Conservation (phyloP, 257 asterid genomes). For the Gentiana dahurica region DNA sequence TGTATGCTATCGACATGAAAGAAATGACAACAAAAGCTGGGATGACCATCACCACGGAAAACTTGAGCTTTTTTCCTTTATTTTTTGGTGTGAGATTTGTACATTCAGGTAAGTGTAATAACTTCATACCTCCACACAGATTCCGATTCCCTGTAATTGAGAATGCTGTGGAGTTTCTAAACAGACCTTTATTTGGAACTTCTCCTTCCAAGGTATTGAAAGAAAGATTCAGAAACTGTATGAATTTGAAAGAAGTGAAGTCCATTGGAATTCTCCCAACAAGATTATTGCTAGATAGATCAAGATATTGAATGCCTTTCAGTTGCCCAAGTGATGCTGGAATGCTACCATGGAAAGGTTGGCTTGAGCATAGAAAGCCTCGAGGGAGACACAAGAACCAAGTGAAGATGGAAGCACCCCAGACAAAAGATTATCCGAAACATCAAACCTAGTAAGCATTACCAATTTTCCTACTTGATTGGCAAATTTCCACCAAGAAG, state of each 20-base stretch:
- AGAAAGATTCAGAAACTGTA: not conserved
- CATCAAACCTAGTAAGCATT: not conserved
- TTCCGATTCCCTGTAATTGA: constrained; percentile 2
- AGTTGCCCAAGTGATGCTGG: not conserved
- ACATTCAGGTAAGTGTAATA: not conserved
- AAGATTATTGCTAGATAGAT: constrained; percentile 3
- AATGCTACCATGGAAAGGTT: constrained; percentile 3
- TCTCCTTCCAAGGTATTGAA: too few species aligned
- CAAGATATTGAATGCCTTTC: not conserved
- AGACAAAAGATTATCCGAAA: constrained; percentile 1
- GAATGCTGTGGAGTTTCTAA: too few species aligned
- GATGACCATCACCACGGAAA: not conserved
- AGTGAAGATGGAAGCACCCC: not conserved
- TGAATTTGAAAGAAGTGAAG: not conserved
- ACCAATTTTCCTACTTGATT: not conserved
- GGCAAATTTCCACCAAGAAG: constrained; percentile 1
- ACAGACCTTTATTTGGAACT: too few species aligned
- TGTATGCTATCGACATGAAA: not conserved
- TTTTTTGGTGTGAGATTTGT: not conserved
- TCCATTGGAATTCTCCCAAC: not conserved
- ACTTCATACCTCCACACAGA: constrained; percentile 3
- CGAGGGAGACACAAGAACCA: not conserved
- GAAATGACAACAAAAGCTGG: not conserved
- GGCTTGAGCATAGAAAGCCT: not conserved
- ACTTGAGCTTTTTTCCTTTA: not conserved